A percentile compares a stretch with the other conserved stretches of the same genome.
These are phyloP conservation scores for Magnaporthiopsis rhizophila DNA, from an alignment of 2,329 filamentous ascomycete genomes.

Conservation along the genomic window DNA sequence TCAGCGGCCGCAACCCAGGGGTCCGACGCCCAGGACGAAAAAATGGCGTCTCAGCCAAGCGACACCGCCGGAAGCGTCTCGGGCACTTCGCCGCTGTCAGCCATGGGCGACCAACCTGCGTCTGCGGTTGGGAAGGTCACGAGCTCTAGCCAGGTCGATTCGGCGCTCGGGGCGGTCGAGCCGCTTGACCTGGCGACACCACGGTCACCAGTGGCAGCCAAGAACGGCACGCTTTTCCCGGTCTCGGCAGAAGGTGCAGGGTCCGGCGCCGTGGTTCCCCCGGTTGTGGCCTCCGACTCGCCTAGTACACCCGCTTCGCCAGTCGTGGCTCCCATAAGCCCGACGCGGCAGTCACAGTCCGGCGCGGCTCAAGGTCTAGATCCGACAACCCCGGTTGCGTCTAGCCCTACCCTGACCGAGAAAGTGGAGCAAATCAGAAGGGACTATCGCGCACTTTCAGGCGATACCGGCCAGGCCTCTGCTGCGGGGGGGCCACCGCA, in stretches of 20 bases:
- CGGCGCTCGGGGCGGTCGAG: conserved; percentile 37
- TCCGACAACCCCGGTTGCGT: not conserved
- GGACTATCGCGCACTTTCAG: conserved; percentile 31
- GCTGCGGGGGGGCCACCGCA: conserved; percentile 15
- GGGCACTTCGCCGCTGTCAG: not conserved
- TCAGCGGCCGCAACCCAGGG: conserved; percentile 30
- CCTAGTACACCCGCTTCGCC: not conserved
- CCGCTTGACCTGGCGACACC: conserved; percentile 40
- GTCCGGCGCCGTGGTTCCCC: too few relatives aligned
- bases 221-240: conserved; percentile 7
- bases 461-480: conserved; percentile 20
- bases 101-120: not conserved
- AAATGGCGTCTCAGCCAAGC: conserved; percentile 13
- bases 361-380: not conserved
- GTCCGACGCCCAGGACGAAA: conserved; percentile 16
- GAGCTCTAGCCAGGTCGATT: not conserved
- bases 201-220: conserved; percentile 14
- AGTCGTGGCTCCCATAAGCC: not conserved
- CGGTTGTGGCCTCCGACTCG: not conserved
- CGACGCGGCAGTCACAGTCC: too few relatives aligned
- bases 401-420: conserved; percentile 26
- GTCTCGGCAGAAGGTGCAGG: not conserved
- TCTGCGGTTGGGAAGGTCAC: not conserved
- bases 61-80: conserved; percentile 1
- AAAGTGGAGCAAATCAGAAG: conserved; percentile 44